Conservation (phyloP, 192 early-diverging fungal species). For the Pilobolus umbonatus region DNA sequence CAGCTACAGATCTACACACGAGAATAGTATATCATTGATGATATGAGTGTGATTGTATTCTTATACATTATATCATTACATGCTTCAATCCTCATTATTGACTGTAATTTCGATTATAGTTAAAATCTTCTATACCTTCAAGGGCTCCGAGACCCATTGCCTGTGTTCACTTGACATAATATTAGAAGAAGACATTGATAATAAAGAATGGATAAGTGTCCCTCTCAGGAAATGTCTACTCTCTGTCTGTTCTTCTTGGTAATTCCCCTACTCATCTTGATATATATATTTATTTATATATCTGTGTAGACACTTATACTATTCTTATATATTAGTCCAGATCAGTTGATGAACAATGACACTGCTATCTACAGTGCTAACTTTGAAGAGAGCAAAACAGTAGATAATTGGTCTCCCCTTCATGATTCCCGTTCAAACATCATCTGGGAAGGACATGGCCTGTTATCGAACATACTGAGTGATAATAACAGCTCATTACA, state of each 20-base stretch:
- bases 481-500: slow-evolving; percentile 6
- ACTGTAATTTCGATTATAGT: slow-evolving; percentile 13
- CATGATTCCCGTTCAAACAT: slow-evolving; percentile 10
- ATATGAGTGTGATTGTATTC: not conserved
- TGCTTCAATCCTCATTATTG: not conserved
- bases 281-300: not conserved
- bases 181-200: slow-evolving; percentile 1
- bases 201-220: slow-evolving; percentile 16
- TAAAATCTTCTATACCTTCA: slow-evolving; percentile 18
- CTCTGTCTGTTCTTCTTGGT: slow-evolving; percentile 19
- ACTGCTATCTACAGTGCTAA: slow-evolving; percentile 28
- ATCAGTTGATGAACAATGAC: slow-evolving; percentile 20
- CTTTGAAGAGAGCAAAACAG: slow-evolving; percentile 16
- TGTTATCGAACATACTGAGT: slow-evolving; percentile 23
- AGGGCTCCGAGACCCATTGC: slow-evolving; percentile 17
- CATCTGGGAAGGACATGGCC: slow-evolving; percentile 27
- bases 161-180: slow-evolving; percentile 14
- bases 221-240: slow-evolving; percentile 14
- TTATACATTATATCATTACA: slow-evolving; percentile 5
- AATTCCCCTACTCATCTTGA: not conserved
- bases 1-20: too few relatives aligned
- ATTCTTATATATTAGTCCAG: slow-evolving; percentile 22
- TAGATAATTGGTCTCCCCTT: slow-evolving; percentile 8
- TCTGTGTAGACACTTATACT: too few relatives aligned
- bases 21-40: not conserved